Evolutionary conservation across 139 green algal genomes (phyloP).

Genomic region (Spirogloea muscicola): DNA sequence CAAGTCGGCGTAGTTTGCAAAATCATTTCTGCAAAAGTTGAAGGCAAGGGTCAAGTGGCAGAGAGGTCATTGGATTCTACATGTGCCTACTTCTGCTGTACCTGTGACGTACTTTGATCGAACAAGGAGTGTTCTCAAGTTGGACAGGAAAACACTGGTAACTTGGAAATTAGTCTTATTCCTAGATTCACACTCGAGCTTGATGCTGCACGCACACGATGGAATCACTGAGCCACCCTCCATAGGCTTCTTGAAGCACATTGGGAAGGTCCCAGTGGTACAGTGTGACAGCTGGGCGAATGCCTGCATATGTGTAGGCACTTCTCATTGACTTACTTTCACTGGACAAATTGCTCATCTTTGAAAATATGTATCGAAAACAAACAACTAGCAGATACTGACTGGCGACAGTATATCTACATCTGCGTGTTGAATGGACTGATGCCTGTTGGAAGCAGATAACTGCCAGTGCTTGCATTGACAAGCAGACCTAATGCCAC

Average conservation of each 20-base stretch:
- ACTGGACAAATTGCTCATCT: background rate
- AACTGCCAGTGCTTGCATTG: no score
- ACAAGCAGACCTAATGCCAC: conserved; percentile 11
- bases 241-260: conserved; percentile 8
- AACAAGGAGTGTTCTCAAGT: no score
- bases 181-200: background rate
- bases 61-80: no score
- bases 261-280: conserved; percentile 43
- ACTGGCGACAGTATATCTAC: no score
- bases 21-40: conserved; percentile 32
- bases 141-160: no score
- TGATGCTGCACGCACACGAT: conserved; percentile 15
- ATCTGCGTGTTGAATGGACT: no score
- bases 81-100: no score
- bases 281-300: conserved; percentile 20
- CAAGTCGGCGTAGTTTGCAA: conserved; percentile 20
- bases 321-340: background rate
- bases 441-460: no score
- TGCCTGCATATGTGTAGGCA: conserved; percentile 7
- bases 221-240: conserved; percentile 24
- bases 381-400: no score
- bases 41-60: no score
- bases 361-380: background rate
- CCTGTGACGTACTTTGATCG: no score
- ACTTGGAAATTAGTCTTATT: no score